Evolutionary conservation across 352 stramenopile species (phyloP).

Genomic region (Blastocystis sp.): DNA sequence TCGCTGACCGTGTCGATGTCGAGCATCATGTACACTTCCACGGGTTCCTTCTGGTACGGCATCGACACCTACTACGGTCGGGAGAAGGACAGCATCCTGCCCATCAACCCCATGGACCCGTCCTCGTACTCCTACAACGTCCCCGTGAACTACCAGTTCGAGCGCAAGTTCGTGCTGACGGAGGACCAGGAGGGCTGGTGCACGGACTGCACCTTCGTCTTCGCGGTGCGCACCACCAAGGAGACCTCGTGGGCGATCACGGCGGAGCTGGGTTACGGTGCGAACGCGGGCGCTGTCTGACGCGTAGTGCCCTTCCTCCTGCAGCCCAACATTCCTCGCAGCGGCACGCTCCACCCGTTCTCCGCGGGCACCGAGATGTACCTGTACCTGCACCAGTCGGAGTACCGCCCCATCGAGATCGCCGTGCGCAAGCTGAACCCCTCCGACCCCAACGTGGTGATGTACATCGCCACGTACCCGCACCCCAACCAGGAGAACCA

Average conservation of each 20-base stretch:
- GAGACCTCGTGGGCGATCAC: conserved; percentile 42
- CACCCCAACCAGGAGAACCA: conserved; percentile 48
- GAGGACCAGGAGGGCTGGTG: conserved; percentile 63
- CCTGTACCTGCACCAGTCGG: conserved; percentile 42
- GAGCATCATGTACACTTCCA: conserved; percentile 15
- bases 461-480: conserved; percentile 37
- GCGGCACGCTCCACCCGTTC: conserved; percentile 23
- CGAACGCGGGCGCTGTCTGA: neutral
- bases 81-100: neutral
- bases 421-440: neutral
- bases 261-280: conserved; percentile 55
- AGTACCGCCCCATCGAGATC: conserved; percentile 19
- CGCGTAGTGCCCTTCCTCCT: conserved; percentile 51
- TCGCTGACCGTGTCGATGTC: conserved; percentile 47
- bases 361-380: conserved; percentile 46
- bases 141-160: neutral
- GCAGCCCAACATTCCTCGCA: neutral
- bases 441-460: conserved; percentile 11
- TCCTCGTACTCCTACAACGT: conserved; percentile 20
- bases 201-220: conserved; percentile 61
- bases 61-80: conserved; percentile 22
- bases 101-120: conserved; percentile 50
- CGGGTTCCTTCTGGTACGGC: conserved; percentile 13
- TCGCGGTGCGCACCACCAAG: conserved; percentile 44
- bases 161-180: conserved; percentile 15